phyloP scores from a whole-genome alignment of 2,329 filamentous ascomycete species.

The Aspergillus awamori region DNA sequence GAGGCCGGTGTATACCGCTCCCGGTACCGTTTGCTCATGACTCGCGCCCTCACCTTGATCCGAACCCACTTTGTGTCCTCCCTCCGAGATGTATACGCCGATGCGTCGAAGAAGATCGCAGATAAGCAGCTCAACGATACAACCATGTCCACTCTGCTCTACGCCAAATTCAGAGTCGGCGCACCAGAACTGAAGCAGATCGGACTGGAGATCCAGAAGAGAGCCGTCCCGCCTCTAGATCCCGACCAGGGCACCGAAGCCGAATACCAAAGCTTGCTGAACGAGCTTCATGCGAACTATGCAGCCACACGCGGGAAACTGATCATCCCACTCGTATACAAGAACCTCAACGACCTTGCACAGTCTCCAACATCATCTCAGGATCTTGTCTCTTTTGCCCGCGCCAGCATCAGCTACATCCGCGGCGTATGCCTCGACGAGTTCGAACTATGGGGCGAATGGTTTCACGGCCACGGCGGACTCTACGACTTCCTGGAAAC shows the following conservation, averaged over 20 bases:
- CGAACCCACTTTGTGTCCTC: constrained; percentile 67
- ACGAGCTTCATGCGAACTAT: constrained; percentile 66
- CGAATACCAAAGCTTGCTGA: constrained; percentile 68
- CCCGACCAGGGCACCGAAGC: constrained; percentile 61
- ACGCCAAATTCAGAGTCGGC: constrained; percentile 70
- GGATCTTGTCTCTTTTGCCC: constrained; percentile 67
- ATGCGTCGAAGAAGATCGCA: constrained; percentile 64
- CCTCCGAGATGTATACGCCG: constrained; percentile 64
- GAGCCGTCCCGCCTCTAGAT: constrained; percentile 63
- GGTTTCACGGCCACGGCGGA: constrained; percentile 65
- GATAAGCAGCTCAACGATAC: constrained; percentile 71
- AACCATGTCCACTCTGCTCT: constrained; percentile 70
- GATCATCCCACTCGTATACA: constrained; percentile 64
- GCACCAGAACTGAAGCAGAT: constrained; percentile 68
- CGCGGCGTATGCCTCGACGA: constrained; percentile 68
- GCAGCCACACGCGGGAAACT: constrained; percentile 61
- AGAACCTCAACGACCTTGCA: constrained; percentile 59
- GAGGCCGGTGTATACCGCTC: constrained; percentile 87
- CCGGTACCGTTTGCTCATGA: constrained; percentile 80
- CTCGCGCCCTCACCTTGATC: constrained; percentile 67
- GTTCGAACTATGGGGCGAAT: constrained; percentile 67
- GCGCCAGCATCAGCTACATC: constrained; percentile 66
- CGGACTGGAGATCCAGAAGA: constrained; percentile 68
- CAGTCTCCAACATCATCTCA: constrained; percentile 63
- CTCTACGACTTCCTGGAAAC: constrained; percentile 69